phyloP scores from a whole-genome alignment of 108 stramenopile genomes.

The Skeletonema potamos region DNA sequence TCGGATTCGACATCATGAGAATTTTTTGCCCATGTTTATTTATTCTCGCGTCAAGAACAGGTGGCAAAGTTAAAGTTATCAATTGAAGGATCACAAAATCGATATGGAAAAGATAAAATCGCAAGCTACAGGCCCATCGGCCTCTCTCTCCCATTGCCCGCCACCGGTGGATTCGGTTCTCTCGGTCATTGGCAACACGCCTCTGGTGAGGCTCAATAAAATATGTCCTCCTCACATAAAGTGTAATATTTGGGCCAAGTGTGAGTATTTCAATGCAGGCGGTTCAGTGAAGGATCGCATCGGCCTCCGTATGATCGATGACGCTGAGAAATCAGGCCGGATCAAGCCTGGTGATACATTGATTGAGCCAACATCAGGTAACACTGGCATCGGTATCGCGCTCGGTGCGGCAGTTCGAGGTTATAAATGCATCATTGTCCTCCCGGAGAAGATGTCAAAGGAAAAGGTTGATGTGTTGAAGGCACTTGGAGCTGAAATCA shows the following conservation, averaged over 20 bases:
- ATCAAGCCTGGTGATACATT: slow-evolving; percentile 91
- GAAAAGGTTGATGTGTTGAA: slow-evolving; percentile 94
- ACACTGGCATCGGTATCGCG: slow-evolving; percentile 95
- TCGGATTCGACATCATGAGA: not conserved
- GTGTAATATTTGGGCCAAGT: slow-evolving; percentile 79
- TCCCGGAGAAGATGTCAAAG: slow-evolving; percentile 94
- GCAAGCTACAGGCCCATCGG: slow-evolving; percentile 14
- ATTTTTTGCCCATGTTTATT: not conserved
- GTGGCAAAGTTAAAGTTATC: no score
- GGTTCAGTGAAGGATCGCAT: slow-evolving; percentile 94
- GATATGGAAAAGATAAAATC: not conserved
- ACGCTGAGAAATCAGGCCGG: slow-evolving; percentile 63
- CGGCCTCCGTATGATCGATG: slow-evolving; percentile 76
- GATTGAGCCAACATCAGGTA: slow-evolving; percentile 96
- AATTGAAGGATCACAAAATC: no score
- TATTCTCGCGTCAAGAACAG: not conserved
- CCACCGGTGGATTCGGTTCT: slow-evolving; percentile 18
- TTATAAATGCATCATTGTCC: slow-evolving; percentile 86
- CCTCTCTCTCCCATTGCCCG: slow-evolving; percentile 12
- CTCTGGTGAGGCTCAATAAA: slow-evolving; percentile 71
- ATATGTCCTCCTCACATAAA: slow-evolving; percentile 51
- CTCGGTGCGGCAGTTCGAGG: slow-evolving; percentile 88
- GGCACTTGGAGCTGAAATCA: slow-evolving; percentile 90
- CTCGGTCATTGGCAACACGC: slow-evolving; percentile 73
- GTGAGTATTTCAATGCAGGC: slow-evolving; percentile 85